Evolutionary conservation across 1,284 basidiomycete genomes (phyloP), one percentile per base, ranked within the genome.

Genomic region (Sporisorium scitamineum): DNA sequence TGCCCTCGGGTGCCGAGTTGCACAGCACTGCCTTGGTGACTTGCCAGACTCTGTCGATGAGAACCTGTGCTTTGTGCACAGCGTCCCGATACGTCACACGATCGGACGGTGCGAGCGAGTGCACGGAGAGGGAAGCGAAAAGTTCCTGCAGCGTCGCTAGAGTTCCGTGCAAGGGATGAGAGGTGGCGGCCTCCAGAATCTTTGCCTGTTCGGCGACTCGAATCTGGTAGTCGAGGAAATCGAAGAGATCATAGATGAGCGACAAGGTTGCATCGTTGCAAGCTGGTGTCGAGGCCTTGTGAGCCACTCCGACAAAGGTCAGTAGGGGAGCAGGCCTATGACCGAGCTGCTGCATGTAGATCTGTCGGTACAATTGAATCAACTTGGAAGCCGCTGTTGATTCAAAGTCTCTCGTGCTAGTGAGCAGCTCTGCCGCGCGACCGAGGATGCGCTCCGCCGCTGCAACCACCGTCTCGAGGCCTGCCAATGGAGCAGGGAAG

Each of bases 101-200:
- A 18, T 76, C 73, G 0, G 57, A 20, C 3, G 20, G 16, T 0
- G 31, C 5, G 1, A 79, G 74, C 20, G 54, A 39, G 55, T 68
- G 24, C 50, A 70, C 5, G 26, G 37, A 51, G 18, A 57, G 51
- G 67, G 70, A 76, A 45, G 48, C 65, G 47, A 84, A 81, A 14
- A 86, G 78, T 32, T 81, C 79, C 29, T 85, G 80, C 11, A 86
- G 70, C 8, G 84, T 80, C 39, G 85, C 76, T 5, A 86, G 62
- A 1, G 80, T 82, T 24, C 86, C 86, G 61, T 86, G 85, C 48
- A 86, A 60, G 2, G 85, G 83, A 24, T 79, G 67, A 0, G 61
- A 65, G 5, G 63, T 75, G 4, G 85, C 82, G 0, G 85, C 85
- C 11, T 61, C 73, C 29, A 81, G 76, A 32, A 84, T 61, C 29